These are phyloP conservation scores for Strobilomyces confusus DNA, from an alignment of 768 basidiomycete species.

Conservation along the genomic window DNA sequence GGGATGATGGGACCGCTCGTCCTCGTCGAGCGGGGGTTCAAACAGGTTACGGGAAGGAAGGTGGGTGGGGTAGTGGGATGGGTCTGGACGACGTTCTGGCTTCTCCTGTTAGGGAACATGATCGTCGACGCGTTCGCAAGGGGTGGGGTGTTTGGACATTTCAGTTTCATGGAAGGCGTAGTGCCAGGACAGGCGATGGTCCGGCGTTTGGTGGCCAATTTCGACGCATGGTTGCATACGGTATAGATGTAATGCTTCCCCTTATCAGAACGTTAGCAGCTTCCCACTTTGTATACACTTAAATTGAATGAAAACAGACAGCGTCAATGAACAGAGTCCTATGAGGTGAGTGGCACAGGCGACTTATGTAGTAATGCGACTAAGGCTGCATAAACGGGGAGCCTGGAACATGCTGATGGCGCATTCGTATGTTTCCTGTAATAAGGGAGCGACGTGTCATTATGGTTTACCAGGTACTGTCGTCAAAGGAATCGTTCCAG, in stretches of 20 bases:
- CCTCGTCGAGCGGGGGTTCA: background rate
- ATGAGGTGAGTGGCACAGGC: too few relatives aligned
- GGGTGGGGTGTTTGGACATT: background rate
- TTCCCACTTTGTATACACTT: too few relatives aligned
- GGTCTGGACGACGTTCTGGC: background rate
- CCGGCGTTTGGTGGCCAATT: background rate
- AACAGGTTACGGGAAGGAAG: background rate
- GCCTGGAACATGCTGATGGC: too few relatives aligned
- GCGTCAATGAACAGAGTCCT: too few relatives aligned
- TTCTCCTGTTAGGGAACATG: background rate
- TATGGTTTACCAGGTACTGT: too few relatives aligned
- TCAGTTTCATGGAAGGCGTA: background rate
- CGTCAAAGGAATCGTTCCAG: too few relatives aligned
- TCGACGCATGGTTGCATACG: background rate
- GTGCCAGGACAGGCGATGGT: background rate
- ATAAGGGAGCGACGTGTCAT: too few relatives aligned
- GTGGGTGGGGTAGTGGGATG: background rate
- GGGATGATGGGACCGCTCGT: background rate
- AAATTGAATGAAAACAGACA: too few relatives aligned
- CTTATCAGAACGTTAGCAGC: background rate
- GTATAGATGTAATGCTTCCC: background rate
- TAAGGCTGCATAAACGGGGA: too few relatives aligned
- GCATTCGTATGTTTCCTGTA: too few relatives aligned
- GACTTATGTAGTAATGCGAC: too few relatives aligned
- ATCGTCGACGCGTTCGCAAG: background rate